A percentile compares a stretch with the other conserved stretches of the same genome.
These are phyloP conservation scores for Vitis cinerea DNA, from an alignment of 164 flowering plant species.

Conservation along the genomic window DNA sequence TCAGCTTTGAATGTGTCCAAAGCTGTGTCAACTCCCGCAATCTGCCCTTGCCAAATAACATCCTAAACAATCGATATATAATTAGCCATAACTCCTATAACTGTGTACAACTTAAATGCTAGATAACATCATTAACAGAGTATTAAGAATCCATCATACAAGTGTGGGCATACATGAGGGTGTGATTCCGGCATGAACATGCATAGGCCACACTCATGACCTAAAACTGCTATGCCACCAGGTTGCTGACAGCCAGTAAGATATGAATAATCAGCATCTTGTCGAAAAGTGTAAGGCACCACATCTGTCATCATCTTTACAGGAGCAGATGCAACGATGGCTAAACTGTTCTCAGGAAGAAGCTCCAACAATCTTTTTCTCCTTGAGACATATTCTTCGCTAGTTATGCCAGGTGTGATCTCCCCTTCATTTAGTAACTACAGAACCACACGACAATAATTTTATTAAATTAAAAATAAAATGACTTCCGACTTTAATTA, in stretches of 20 bases:
- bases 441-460: conserved; percentile 7
- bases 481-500: neutral
- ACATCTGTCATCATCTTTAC: conserved; percentile 99
- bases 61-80: conserved; percentile 44
- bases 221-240: conserved; percentile 86
- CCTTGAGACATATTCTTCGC: conserved; percentile 69
- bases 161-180: conserved; percentile 50
- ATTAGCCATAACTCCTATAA: neutral
- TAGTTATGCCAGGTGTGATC: conserved; percentile 76
- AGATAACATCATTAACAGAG: too few relatives aligned
- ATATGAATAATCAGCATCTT: conserved; percentile 84
- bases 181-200: conserved; percentile 95
- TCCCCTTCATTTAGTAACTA: conserved; percentile 81
- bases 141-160: neutral
- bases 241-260: conserved; percentile 97
- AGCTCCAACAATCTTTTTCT: conserved; percentile 71
- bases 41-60: conserved; percentile 81
- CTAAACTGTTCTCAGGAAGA: conserved; percentile 78
- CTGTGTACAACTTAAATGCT: neutral
- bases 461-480: neutral
- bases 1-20: conserved; percentile 76
- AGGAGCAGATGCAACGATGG: conserved; percentile 90
- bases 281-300: conserved; percentile 86
- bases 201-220: conserved; percentile 86
- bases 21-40: conserved; percentile 89